These are phyloP conservation scores for Typha latifolia DNA, from an alignment of 176 grass and related monocot species.

Conservation along the genomic window DNA sequence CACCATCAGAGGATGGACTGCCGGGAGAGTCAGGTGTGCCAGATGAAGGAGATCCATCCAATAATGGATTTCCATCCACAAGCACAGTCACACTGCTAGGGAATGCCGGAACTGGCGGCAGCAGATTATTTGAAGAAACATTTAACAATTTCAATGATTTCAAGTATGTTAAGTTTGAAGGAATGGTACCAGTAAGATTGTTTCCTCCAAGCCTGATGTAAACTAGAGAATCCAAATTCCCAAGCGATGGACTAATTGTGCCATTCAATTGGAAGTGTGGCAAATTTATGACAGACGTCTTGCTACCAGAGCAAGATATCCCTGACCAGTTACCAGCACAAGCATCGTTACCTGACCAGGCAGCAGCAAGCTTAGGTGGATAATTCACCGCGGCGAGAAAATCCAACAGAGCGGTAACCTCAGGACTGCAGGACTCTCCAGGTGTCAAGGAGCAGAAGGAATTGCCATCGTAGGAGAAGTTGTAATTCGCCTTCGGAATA, in stretches of 20 bases:
- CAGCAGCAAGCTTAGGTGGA: neutral
- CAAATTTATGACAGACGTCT: conserved; percentile 43
- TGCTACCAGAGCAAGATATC: conserved; percentile 36
- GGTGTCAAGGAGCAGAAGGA: conserved; percentile 44
- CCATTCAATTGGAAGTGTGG: conserved; percentile 41
- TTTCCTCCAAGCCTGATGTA: conserved; percentile 44
- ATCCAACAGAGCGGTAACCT: conserved; percentile 45
- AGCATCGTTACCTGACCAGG: conserved; percentile 52
- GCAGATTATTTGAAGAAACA: conserved; percentile 55
- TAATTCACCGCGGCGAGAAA: conserved; percentile 43
- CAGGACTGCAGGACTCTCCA: conserved; percentile 29
- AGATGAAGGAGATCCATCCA: conserved; percentile 6
- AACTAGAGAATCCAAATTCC: conserved; percentile 31
- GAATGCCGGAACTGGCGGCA: conserved; percentile 52
- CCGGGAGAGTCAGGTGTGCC: neutral
- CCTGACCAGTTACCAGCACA: conserved; percentile 47
- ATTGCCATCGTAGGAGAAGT: conserved; percentile 37
- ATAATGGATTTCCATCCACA: conserved; percentile 33
- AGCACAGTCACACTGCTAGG: conserved; percentile 22
- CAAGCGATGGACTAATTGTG: conserved; percentile 57
- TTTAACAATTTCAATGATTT: conserved; percentile 44
- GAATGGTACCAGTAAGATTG: conserved; percentile 55
- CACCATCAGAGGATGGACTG: conserved; percentile 1
- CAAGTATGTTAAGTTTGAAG: conserved; percentile 37
- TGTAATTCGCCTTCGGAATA: conserved; percentile 32